Evolutionary conservation across 306 rosid species (phyloP).

Genomic region (Trifolium fragiferum): DNA sequence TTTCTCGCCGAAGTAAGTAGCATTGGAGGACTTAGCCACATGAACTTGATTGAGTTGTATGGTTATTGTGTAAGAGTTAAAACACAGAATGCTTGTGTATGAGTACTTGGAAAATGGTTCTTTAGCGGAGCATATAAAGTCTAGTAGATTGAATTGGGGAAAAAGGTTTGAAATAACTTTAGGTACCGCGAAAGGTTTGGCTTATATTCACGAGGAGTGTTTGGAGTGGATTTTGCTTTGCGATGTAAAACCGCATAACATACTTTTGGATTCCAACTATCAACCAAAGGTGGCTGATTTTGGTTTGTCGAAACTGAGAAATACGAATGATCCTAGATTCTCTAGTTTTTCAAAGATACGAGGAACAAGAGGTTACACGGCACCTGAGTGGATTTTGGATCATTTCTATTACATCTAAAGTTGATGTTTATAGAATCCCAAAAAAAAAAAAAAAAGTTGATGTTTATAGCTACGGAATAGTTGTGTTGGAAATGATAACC

Average conservation of each 20-base stretch:
- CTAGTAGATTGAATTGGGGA: constrained; percentile 50
- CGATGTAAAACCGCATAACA: constrained; percentile 67
- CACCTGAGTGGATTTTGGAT: constrained; percentile 71
- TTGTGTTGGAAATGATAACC: constrained; percentile 63
- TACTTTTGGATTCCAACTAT: constrained; percentile 53
- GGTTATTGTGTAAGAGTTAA: constrained; percentile 66
- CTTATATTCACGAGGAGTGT: constrained; percentile 75
- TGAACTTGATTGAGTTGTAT: constrained; percentile 66
- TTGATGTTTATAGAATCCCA: too few species aligned
- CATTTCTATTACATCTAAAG: constrained; percentile 61
- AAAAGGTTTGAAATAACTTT: constrained; percentile 58
- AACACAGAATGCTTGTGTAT: constrained; percentile 61
- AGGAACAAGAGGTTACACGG: constrained; percentile 76
- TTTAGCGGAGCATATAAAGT: constrained; percentile 43
- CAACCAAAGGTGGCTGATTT: constrained; percentile 66
- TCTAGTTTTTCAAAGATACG: constrained; percentile 53
- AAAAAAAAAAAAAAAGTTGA: too few species aligned
- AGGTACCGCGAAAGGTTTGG: constrained; percentile 62
- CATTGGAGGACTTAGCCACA: constrained; percentile 65
- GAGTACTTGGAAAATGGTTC: constrained; percentile 64
- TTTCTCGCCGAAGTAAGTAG: constrained; percentile 67
- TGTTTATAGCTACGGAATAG: constrained; percentile 69
- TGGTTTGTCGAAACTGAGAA: constrained; percentile 57
- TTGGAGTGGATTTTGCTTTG: constrained; percentile 77
- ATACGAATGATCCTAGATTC: constrained; percentile 44